Base-by-base conservation (phyloP, 75 land plant genomes). In the Selaginella tamariscina region DNA sequence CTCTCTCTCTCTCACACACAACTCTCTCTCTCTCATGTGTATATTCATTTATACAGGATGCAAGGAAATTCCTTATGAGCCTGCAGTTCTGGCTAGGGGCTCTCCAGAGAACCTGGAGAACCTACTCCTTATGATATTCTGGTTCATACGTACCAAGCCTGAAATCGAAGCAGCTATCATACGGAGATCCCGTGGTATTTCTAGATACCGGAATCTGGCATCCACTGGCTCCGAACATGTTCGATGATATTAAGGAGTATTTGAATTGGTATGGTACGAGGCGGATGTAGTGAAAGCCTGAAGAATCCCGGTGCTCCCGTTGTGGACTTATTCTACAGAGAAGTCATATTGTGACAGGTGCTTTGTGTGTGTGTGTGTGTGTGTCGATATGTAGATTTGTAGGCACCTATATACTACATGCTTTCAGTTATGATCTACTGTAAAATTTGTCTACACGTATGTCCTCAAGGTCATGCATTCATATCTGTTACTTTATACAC, bases 31-130 rank as follows among this genome's bases (percentile, higher is more conserved):
- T n/a, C n/a, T n/a, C n/a, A n/a, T n/a, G n/a, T n/a, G n/a, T n/a
- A n/a, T n/a, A n/a, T n/a, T n/a, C n/a, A n/a, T n/a, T n/a, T n/a
- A n/a, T n/a, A n/a, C n/a, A n/a, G 64, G 99, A 95, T 74, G 99
- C 99, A 2, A 75, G 99, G 68, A 75, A 83, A 18, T 95, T 88
- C 72, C 87, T 95, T 13, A 81, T 95, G 78, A 95, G 99, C 70
- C 70, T 95, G 54, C 99, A 95, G 76, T 95, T 91, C 68, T 95
- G 99, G 99, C 85, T 95, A 30, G 99, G 99, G 99, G 99, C 15
- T 95, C 99, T 0, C 87, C 97, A 0, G 93, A 93, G 54, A 95
- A 95, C 55, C 62, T 95, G 49, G 83, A 84, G 65, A 95, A 95
- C 65, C 88, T 95, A 73, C 56, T 95, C 56, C 82, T 93, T 44